A percentile compares a stretch with the other conserved stretches of the same genome.
These are phyloP conservation scores for Blastosporella zonata DNA, from an alignment of 1,284 basidiomycete species.

Conservation along the genomic window DNA sequence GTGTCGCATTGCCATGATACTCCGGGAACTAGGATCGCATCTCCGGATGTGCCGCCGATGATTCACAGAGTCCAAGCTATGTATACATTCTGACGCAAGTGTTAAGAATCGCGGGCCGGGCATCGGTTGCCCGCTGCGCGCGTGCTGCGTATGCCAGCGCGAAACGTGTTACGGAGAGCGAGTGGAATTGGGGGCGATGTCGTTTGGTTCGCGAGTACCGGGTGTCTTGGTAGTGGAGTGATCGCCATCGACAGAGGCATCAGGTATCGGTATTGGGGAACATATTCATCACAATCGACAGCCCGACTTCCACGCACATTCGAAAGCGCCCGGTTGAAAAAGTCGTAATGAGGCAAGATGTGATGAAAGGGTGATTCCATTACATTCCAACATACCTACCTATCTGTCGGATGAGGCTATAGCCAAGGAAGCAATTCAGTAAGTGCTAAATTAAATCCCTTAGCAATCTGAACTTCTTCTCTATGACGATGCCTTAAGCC, in stretches of 20 bases:
- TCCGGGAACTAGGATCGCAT: not conserved
- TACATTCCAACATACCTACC: not conserved
- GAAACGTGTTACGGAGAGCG: not conserved
- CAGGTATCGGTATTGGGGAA: not conserved
- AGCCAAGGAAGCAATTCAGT: not conserved
- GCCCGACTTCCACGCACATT: not conserved
- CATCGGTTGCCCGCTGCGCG: not conserved
- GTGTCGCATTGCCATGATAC: not conserved
- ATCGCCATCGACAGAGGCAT: not conserved
- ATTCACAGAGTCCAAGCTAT: not conserved
- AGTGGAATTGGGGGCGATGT: not conserved
- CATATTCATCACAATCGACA: not conserved
- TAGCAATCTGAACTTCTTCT: not conserved
- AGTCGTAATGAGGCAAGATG: not conserved
- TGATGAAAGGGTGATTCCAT: not conserved
- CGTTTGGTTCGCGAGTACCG: not conserved
- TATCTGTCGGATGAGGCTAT: not conserved
- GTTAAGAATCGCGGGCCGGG: not conserved
- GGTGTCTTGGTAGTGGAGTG: not conserved
- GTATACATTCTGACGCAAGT: not conserved
- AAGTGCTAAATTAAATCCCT: not conserved
- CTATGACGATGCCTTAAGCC: not conserved
- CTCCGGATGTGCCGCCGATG: not conserved
- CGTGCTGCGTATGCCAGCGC: not conserved
- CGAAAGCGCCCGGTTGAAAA: not conserved